Evolutionary conservation across 2,329 filamentous ascomycete genomes (phyloP).

Genomic region (Colletotrichum filicis): DNA sequence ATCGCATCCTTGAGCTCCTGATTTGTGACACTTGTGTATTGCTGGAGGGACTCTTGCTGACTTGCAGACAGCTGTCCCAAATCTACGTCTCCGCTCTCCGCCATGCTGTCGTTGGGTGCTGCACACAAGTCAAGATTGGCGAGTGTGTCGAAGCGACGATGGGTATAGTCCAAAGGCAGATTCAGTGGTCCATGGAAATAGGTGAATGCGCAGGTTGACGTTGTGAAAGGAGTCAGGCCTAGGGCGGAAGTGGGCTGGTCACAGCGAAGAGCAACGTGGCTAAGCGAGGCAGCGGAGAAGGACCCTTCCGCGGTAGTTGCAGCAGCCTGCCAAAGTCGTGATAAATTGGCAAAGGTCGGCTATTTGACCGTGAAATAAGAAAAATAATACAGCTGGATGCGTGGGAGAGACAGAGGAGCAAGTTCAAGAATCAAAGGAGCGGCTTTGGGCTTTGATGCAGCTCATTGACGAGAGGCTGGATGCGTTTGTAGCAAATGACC

Average conservation of each 20-base stretch:
- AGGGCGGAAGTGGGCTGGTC: neutral
- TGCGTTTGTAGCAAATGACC: neutral
- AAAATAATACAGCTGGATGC: too few relatives aligned
- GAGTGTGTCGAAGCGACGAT: neutral
- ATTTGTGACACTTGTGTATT: constrained; percentile 88
- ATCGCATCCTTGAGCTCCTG: constrained; percentile 83
- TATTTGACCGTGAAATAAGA: neutral
- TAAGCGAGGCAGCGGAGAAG: neutral
- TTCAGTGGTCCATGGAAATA: constrained; percentile 10
- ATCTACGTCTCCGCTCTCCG: constrained; percentile 62
- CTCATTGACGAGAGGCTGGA: neutral
- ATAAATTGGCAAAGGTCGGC: neutral
- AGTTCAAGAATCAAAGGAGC: neutral
- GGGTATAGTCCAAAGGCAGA: neutral
- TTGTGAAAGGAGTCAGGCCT: neutral
- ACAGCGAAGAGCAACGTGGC: neutral
- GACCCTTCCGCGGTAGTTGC: neutral
- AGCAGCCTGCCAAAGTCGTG: neutral
- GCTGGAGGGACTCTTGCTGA: constrained; percentile 87
- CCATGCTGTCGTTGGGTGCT: constrained; percentile 43
- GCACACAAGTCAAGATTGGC: neutral
- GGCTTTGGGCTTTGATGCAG: neutral
- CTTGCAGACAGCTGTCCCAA: constrained; percentile 77
- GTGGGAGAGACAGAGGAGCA: neutral
- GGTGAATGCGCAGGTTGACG: neutral